Base-by-base conservation (phyloP, 768 basidiomycete genomes). In the Psilocybe cyanescens region DNA sequence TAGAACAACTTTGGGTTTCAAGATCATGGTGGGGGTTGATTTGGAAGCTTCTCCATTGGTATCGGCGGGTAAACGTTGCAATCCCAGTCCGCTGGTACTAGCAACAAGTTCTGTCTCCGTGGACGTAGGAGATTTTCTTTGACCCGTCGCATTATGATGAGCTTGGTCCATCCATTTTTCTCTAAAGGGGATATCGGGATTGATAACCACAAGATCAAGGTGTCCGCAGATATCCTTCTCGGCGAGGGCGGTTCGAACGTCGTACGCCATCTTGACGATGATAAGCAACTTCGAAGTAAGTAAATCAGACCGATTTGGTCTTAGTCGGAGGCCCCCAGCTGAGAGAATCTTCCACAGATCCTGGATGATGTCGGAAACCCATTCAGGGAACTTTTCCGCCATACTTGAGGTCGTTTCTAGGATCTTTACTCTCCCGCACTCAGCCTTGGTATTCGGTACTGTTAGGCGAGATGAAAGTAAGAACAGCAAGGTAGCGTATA, bases 1-100 rank as follows among this genome's bases (percentile, higher is more conserved):
- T 28, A 68, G 59, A 6, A 67, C 64, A 29, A 71, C 68, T 17
- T 68, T 67, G 8, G 70, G 70, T 52, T 69, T 68, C 56, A 69
- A 19, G 11, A 67, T 65, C 59, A 68, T 55, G 33, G 7, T 62
- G 41, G 50, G 39, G 29, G 48, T 47, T 41, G 53, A 41, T 29
- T 44, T 54, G 24, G 46, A 55, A 16, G 24, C 16, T 7, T 56
- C 49, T 8, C 28, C 31, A 7, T 54, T 19, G 39, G 41, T 45
- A 4, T 59, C 55, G n/a, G 44, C 54, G 4, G 60, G 47, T 5
- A 51, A 51, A 24, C 66, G 59, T 51, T 68, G 63, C 51, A 71
- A 46, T 3, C 70, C 70, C 1, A 71, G 52, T 24, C 59, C 68
- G 45, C 63, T 65, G 9, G 68, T 71, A 19, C 68, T 66, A 45